Evolutionary conservation across 805 yeast genomes (phyloP).

Genomic region (Geotrichum ghanense): DNA sequence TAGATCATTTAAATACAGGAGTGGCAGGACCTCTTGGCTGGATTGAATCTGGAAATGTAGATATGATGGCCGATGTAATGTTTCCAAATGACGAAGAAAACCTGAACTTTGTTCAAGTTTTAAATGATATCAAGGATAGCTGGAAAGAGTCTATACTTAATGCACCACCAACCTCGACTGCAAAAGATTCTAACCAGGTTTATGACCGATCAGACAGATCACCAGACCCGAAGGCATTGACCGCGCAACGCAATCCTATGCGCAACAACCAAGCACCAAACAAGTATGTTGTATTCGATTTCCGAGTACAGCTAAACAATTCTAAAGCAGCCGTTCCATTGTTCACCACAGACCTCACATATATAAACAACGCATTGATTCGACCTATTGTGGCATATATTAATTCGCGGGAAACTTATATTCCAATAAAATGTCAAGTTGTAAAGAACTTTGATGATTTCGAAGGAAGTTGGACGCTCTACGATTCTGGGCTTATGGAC

Average conservation of each 20-base stretch:
- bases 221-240: constrained; percentile 16
- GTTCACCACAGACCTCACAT: constrained; percentile 78
- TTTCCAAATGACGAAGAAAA: constrained; percentile 57
- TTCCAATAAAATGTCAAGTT: constrained; percentile 75
- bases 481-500: constrained; percentile 83
- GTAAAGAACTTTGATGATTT: constrained; percentile 73
- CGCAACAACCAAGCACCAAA: constrained; percentile 25
- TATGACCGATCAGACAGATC: constrained; percentile 1
- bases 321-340: constrained; percentile 85
- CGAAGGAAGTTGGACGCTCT: constrained; percentile 93
- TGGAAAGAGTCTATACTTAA: constrained; percentile 26
- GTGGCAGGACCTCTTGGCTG: constrained; percentile 90
- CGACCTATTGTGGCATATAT: constrained; percentile 94
- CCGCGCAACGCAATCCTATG: constrained; percentile 4
- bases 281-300: constrained; percentile 63
- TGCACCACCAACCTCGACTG: constrained; percentile 7
- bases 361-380: constrained; percentile 81
- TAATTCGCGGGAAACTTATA: constrained; percentile 78
- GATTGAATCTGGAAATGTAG: constrained; percentile 88
- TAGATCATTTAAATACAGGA: constrained; percentile 86
- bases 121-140: constrained; percentile 29
- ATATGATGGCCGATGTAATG: constrained; percentile 83
- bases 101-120: constrained; percentile 28
- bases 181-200: neutral
- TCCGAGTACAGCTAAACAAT: constrained; percentile 68